These are phyloP conservation scores for Centrapalus pauciflorus DNA, from an alignment of 129 eudicot genomes.

Conservation along the genomic window DNA sequence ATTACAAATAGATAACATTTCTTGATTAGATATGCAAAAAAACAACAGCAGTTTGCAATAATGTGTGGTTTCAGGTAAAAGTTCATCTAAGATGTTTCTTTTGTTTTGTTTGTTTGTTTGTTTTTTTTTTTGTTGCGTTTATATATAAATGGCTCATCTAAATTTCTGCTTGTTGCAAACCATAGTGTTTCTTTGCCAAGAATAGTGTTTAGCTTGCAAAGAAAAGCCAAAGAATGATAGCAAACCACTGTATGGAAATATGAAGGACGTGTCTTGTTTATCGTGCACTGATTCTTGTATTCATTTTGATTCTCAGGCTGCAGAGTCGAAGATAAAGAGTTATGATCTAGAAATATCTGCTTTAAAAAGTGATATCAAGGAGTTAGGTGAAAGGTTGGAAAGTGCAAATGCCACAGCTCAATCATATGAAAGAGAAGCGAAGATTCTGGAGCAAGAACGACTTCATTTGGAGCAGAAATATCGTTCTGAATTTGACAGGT, in stretches of 20 bases:
- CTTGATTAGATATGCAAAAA: no score
- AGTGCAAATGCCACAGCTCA: conserved; percentile 57
- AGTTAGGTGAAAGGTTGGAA: conserved; percentile 57
- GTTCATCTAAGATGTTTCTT: background rate
- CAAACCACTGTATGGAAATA: background rate
- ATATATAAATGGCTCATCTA: background rate
- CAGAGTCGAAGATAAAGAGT: conserved; percentile 75
- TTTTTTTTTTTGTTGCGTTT: no score
- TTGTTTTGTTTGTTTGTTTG: no score
- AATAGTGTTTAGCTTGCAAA: conserved; percentile 4
- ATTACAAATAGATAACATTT: no score
- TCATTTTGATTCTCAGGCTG: conserved; percentile 63
- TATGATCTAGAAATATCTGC: conserved; percentile 57
- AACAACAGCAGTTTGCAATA: background rate
- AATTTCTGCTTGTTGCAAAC: conserved; percentile 9
- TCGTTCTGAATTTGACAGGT: conserved; percentile 60
- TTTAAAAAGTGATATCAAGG: conserved; percentile 59
- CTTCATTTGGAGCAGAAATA: conserved; percentile 74
- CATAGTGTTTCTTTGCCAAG: background rate
- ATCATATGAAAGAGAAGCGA: conserved; percentile 69
- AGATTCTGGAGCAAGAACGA: conserved; percentile 71
- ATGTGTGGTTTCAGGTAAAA: background rate
- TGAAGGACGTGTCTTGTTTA: background rate
- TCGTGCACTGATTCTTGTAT: background rate
- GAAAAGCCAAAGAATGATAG: background rate